Percentiles rank a stretch among this genome's conserved stretches.
phyloP scores from a whole-genome alignment of 2,329 filamentous ascomycete genomes.

The Clarireedia paspali region DNA sequence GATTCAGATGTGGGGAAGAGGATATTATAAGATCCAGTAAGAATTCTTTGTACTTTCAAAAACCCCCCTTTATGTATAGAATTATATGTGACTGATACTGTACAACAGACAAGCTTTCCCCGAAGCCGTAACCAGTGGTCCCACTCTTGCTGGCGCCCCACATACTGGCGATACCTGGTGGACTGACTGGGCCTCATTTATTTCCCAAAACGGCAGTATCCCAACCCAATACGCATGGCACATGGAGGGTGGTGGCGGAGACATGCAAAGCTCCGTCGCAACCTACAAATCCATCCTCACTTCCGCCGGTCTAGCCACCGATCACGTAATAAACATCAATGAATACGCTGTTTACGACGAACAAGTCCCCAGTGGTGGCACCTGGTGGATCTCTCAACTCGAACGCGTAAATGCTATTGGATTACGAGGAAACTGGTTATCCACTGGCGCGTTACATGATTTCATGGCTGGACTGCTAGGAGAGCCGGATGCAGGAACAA shows the following conservation, averaged over 20 bases:
- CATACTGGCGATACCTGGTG: conserved; percentile 35
- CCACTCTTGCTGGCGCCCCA: conserved; percentile 28
- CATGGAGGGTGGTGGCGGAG: conserved; percentile 27
- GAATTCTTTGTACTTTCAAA: conserved; percentile 20
- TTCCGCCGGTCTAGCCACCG: conserved; percentile 9
- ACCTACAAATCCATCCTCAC: conserved; percentile 26
- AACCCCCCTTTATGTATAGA: conserved; percentile 7
- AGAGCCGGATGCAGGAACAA: conserved; percentile 14
- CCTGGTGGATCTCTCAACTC: conserved; percentile 17
- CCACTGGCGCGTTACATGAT: conserved; percentile 12
- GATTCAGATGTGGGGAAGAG: conserved; percentile 34
- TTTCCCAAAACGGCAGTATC: conserved; percentile 28
- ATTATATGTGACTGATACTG: neutral
- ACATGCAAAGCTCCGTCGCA: conserved; percentile 10
- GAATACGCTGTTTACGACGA: conserved; percentile 14
- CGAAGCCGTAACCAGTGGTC: conserved; percentile 31
- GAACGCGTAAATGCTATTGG: conserved; percentile 15
- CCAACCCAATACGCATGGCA: conserved; percentile 40
- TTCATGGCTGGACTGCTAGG: conserved; percentile 19
- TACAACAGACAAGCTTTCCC: conserved; percentile 5
- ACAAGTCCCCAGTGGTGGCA: conserved; percentile 11
- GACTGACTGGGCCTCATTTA: conserved; percentile 32
- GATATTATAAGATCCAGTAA: conserved; percentile 33
- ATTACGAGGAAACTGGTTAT: conserved; percentile 16
- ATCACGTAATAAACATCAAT: conserved; percentile 14